A percentile compares a stretch with the other conserved stretches of the same genome.
Evolutionary conservation across 164 flowering plant genomes (phyloP).

Genomic region (Sedum album): DNA sequence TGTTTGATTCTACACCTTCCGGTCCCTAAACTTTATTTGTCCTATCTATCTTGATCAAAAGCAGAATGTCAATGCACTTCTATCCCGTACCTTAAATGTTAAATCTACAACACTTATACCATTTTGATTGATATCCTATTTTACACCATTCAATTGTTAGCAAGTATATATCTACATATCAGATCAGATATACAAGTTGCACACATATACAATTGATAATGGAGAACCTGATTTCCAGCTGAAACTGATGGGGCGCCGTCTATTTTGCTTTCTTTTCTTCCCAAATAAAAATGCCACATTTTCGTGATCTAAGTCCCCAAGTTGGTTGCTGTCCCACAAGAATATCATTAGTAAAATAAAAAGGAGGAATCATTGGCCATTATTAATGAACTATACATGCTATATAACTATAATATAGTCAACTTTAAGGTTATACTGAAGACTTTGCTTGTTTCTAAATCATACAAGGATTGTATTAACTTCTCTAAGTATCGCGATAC

Average conservation of each 20-base stretch:
- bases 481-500: neutral
- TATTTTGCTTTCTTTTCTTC: neutral
- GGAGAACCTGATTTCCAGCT: neutral
- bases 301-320: neutral
- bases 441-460: neutral
- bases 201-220: neutral
- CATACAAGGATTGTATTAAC: neutral
- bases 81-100: neutral
- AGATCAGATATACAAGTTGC: neutral
- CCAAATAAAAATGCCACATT: neutral
- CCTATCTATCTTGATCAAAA: neutral
- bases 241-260: neutral
- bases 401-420: neutral
- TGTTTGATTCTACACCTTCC: constrained; percentile 1
- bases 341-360: neutral
- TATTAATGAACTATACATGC: neutral
- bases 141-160: neutral
- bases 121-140: neutral
- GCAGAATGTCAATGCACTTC: neutral
- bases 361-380: constrained; percentile 2
- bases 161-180: too few species aligned
- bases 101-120: neutral
- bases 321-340: neutral
- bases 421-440: neutral
- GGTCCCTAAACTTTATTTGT: neutral